These are phyloP conservation scores for Fusarium gaditjirri DNA, from an alignment of 2,329 filamentous ascomycete genomes.

Conservation along the genomic window DNA sequence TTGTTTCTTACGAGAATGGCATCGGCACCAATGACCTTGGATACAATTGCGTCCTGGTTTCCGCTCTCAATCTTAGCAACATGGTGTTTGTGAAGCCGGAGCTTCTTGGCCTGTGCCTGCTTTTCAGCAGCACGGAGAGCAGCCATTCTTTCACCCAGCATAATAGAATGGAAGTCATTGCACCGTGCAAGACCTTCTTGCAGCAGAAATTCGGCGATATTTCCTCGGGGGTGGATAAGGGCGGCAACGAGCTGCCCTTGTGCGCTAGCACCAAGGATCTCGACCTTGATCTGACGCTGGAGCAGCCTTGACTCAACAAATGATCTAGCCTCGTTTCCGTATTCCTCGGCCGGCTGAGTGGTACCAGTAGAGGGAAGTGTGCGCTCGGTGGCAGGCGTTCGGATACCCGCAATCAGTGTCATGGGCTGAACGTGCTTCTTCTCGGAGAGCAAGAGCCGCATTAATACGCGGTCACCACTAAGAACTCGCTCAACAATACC, in stretches of 20 bases:
- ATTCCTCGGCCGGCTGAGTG: constrained; percentile 86
- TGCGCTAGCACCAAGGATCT: constrained; percentile 86
- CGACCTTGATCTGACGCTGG: constrained; percentile 85
- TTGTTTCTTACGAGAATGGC: constrained; percentile 89
- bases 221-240: constrained; percentile 88
- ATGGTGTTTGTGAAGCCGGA: constrained; percentile 84
- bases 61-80: constrained; percentile 74
- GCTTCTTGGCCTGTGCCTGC: constrained; percentile 78
- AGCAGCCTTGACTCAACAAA: constrained; percentile 89
- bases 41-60: constrained; percentile 83
- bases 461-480: constrained; percentile 88
- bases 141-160: constrained; percentile 91
- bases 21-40: constrained; percentile 87
- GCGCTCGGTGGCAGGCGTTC: constrained; percentile 89
- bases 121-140: constrained; percentile 87
- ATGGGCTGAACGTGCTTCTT: constrained; percentile 90
- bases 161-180: constrained; percentile 94
- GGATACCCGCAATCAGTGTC: constrained; percentile 87
- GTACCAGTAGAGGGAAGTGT: constrained; percentile 81
- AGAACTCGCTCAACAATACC: constrained; percentile 91
- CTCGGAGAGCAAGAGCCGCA: constrained; percentile 82
- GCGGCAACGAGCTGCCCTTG: constrained; percentile 92
- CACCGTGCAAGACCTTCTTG: constrained; percentile 90
- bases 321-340: constrained; percentile 85
- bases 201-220: constrained; percentile 91